Evolutionary conservation across 192 early-diverging fungal genomes (phyloP), one percentile per base, ranked within the genome.

Genomic region (Podila clonocystis): DNA sequence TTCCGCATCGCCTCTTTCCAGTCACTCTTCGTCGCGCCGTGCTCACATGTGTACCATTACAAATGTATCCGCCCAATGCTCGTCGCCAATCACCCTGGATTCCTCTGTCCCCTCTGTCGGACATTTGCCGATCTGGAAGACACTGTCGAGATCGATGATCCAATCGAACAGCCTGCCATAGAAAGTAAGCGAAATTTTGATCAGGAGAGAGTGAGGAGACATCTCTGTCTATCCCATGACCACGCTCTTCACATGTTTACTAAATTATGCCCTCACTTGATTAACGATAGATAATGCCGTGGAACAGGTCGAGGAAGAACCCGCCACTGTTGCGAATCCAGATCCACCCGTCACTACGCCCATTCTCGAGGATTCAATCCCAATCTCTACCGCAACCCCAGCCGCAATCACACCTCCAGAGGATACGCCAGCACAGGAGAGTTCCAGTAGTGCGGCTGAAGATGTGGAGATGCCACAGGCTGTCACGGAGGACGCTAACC

Each of bases 1-100:
- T 94, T 90, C 82, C 86, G 91, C 63, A 95, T 97, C 76, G 88
- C 89, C 7, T 93, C 95, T 36, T 93, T 90, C 86, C 96, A 97
- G 84, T 91, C 95, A 22, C 89, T 97, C 72, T 97, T 97, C 83
- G 87, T 96, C 38, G 95, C 95, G 2, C 96, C 96, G 9, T 97
- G 96, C 82, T 96, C 93, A 26, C 96, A 97, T 67, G 93, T 93
- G 70, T 97, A 94, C 87, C 96, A 97, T 74, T 97, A 94, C 85
- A 95, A 95, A 77, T 97, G 96, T 84, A 93, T 95, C 75, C 92
- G 92, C 68, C 94, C 95, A 1, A 83, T 97, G 45, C 84, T 97
- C 61, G 80, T 90, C 38, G 85, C 86, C 50, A 76, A 86, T 75
- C 91, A 89, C 75, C 90, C 92, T 1, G 88, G 89, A 48, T 97